Evolutionary conservation across 192 early-diverging fungal species (phyloP).

Genomic region (Linnemannia elongata): DNA sequence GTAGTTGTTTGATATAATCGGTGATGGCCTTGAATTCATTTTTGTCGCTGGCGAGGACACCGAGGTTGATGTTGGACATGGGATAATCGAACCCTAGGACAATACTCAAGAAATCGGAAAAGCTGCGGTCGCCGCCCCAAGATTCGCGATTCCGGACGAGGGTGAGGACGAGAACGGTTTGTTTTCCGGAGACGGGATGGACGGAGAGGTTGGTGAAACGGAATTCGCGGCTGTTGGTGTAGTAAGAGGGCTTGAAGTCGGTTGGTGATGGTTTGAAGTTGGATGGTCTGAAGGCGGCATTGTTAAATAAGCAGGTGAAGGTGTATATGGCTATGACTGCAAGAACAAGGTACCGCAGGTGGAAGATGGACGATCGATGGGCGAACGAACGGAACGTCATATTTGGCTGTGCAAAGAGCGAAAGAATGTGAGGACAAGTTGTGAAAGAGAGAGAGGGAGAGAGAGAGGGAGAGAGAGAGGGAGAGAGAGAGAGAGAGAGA

Average conservation of each 20-base stretch:
- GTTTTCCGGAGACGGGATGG: background rate
- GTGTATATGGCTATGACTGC: background rate
- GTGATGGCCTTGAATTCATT: background rate
- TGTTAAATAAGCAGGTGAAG: background rate
- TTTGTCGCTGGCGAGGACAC: background rate
- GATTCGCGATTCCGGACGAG: conserved; percentile 7
- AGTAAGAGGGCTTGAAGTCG: background rate
- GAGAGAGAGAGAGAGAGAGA: no score
- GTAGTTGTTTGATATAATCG: background rate
- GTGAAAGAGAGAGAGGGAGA: no score
- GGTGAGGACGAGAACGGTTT: conserved; percentile 8
- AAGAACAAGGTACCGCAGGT: background rate
- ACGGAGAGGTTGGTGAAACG: background rate
- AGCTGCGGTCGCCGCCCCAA: conserved; percentile 4
- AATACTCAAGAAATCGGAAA: background rate
- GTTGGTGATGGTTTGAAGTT: background rate
- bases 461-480: no score
- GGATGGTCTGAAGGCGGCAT: background rate
- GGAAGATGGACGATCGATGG: background rate
- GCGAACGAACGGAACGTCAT: background rate
- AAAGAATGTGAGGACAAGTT: no score
- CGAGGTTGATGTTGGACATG: background rate
- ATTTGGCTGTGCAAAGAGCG: background rate
- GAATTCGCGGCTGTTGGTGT: background rate
- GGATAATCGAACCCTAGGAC: background rate